These are phyloP conservation scores for Mortierella sp. DNA, from an alignment of 371 early-diverging fungal genomes.

Conservation along the genomic window DNA sequence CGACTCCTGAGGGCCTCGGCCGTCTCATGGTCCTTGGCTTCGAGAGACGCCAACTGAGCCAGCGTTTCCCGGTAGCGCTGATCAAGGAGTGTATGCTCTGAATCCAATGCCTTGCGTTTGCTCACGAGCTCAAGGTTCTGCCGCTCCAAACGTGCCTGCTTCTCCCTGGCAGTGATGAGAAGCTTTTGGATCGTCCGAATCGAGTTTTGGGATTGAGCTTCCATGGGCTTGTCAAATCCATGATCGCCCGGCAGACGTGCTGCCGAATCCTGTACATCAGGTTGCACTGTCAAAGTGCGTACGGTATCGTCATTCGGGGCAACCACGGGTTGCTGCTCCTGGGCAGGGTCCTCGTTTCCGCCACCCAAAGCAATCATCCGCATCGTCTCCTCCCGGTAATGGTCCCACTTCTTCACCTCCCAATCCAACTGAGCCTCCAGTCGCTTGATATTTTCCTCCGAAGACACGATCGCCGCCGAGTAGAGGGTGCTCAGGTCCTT, in stretches of 20 bases:
- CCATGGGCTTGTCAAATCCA: constrained; percentile 38
- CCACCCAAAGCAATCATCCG: constrained; percentile 16
- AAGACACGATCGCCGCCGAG: constrained; percentile 13
- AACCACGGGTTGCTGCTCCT: background rate
- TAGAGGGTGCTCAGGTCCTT: constrained; percentile 27
- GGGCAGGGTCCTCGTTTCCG: background rate
- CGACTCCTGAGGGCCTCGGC: constrained; percentile 33
- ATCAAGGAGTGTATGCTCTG: constrained; percentile 14
- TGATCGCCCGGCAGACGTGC: background rate
- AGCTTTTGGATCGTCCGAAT: constrained; percentile 32
- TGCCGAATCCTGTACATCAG: background rate
- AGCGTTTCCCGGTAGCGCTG: constrained; percentile 12
- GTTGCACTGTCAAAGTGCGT: background rate
- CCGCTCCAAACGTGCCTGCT: constrained; percentile 20
- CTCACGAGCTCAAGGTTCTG: constrained; percentile 22
- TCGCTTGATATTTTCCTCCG: constrained; percentile 34
- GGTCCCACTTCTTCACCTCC: constrained; percentile 51
- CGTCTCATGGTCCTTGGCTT: constrained; percentile 19
- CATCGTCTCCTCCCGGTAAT: constrained; percentile 30
- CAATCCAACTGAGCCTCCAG: constrained; percentile 51
- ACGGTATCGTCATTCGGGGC: background rate
- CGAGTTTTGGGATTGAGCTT: constrained; percentile 26
- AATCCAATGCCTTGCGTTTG: constrained; percentile 26
- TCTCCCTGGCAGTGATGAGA: constrained; percentile 21
- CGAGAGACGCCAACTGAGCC: constrained; percentile 16